Evolutionary conservation across 73 alveolate species (phyloP), one percentile per base, ranked within the genome.

Genomic region (Urostyla sp.): DNA sequence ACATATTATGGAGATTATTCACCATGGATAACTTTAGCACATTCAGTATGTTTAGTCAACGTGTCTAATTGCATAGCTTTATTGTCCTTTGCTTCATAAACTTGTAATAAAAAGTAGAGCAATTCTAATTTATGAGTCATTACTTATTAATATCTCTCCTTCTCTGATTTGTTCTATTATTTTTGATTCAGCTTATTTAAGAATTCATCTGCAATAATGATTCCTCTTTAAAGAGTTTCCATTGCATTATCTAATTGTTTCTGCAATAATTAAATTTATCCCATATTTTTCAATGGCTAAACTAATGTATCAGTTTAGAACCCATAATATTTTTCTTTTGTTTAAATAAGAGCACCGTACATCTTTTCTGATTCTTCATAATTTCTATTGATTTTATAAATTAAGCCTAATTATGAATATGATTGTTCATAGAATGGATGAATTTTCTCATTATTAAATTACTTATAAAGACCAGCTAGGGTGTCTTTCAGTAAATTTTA

Each of bases 361-460:
- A 63, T 63, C 44, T 63, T 60, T 31, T 63, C 79, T n/a, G 79
- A 57, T 32, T 63, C 11, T 24, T 63, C 60, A 16, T 21, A 43
- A 24, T 63, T 43, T 21, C 44, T 28, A 48, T 63, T 63, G 8
- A 63, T 60, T 63, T 31, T 63, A 46, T 6, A 63, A 16, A 63
- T 45, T 16, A 63, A 40, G 7, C 48, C 79, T 4, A 63, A 32
- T 32, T 63, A 38, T 1, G 27, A 1, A 40, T 43, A 43, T 24
- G 61, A 43, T 27, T 63, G 79, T 27, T 63, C 79, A 6, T 43
- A 23, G 79, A 63, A 63, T 5, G 79, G 79, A 63, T 63, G 79
- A 40, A 60, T 60, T 34, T 60, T 34, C 8, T 63, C 35, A 4
- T 46, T 46, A 13, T 63, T 63, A 13, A 63, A 24, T 5, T 15